Evolutionary conservation across 2,329 filamentous ascomycete species (phyloP).

Genomic region (Exutisphaerella laricina): DNA sequence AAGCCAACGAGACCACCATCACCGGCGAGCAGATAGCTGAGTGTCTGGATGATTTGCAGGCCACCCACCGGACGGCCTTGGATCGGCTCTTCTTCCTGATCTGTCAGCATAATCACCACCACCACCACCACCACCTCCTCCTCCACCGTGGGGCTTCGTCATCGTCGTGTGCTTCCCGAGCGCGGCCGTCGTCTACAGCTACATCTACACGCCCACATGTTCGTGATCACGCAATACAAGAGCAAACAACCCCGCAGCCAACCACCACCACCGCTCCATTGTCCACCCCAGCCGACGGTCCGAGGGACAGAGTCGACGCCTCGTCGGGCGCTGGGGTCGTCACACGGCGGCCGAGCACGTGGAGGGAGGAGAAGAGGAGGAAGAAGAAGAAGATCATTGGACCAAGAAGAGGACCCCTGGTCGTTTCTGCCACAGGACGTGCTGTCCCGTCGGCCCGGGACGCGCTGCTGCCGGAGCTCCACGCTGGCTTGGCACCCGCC

Average conservation of each 20-base stretch:
- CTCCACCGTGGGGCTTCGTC: background rate
- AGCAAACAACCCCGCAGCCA: too few species aligned
- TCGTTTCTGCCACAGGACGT: too few species aligned
- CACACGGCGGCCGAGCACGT: background rate
- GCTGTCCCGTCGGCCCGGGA: too few species aligned
- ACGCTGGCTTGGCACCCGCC: too few species aligned
- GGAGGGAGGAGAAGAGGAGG: background rate
- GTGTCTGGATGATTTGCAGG: constrained; percentile 3
- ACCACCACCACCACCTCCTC: too few species aligned
- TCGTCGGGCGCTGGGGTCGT: background rate
- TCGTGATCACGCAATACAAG: constrained; percentile 1
- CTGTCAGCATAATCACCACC: background rate
- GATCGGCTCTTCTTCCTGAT: constrained; percentile 3
- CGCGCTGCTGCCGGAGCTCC: too few species aligned
- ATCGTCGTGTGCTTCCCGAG: background rate
- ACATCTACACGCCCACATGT: background rate
- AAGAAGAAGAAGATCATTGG: background rate
- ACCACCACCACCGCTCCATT: background rate
- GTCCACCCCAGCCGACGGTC: background rate
- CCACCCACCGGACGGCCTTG: background rate
- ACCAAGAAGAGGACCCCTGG: background rate
- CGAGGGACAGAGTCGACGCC: background rate
- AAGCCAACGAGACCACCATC: constrained; percentile 3
- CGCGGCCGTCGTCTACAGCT: too few species aligned
- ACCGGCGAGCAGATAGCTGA: constrained; percentile 4